Percentiles rank a stretch among this genome's conserved stretches.
Evolutionary conservation across 2,329 filamentous ascomycete species (phyloP).

Genomic region (Botryotinia narcissicola): DNA sequence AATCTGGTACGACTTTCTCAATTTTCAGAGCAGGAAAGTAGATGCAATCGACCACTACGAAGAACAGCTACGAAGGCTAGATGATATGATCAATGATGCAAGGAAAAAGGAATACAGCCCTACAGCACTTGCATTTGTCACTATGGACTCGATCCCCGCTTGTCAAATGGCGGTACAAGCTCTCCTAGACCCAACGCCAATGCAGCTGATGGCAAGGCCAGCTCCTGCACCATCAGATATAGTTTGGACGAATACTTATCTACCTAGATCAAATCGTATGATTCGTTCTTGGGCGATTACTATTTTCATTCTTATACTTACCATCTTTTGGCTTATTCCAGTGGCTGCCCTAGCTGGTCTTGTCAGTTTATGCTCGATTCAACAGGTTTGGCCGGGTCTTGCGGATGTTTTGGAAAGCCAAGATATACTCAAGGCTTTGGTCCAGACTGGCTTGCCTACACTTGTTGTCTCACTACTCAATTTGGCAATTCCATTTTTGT

Average conservation of each 20-base stretch:
- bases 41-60: conserved; percentile 96
- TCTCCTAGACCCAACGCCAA: conserved; percentile 84
- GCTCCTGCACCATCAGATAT: conserved; percentile 89
- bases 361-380: conserved; percentile 77
- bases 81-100: conserved; percentile 68
- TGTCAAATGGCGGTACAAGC: conserved; percentile 96
- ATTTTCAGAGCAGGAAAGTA: conserved; percentile 67
- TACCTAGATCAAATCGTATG: conserved; percentile 70
- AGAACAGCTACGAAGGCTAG: conserved; percentile 74
- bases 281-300: conserved; percentile 82
- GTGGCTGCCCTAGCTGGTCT: conserved; percentile 76
- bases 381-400: conserved; percentile 67
- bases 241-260: conserved; percentile 93
- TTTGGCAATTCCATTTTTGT: conserved; percentile 86
- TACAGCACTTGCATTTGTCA: conserved; percentile 88
- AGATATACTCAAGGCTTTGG: conserved; percentile 67
- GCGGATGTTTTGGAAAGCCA: conserved; percentile 66
- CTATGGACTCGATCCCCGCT: conserved; percentile 92
- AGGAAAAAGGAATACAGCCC: conserved; percentile 74
- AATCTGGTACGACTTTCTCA: conserved; percentile 76
- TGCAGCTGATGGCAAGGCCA: conserved; percentile 78
- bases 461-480: conserved; percentile 83
- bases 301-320: conserved; percentile 75
- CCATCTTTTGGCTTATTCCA: conserved; percentile 83
- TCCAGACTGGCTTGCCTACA: conserved; percentile 86